Conservation (phyloP, 179 eudicot species). For the Kewa caespitosa region DNA sequence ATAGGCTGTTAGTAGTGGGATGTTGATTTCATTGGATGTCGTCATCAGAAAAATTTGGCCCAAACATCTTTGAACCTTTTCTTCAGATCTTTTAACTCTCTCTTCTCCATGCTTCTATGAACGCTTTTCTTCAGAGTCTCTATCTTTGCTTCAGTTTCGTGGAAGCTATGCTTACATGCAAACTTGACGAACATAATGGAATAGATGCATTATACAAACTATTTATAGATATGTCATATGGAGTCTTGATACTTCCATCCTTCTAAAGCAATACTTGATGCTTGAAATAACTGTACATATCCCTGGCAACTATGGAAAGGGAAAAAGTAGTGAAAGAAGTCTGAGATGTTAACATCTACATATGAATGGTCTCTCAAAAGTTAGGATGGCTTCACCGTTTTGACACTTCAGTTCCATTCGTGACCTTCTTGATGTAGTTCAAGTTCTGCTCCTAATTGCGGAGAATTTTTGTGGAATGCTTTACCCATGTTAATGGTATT, state of each 20-base stretch:
- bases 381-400: neutral
- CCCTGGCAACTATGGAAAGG: too few relatives aligned
- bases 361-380: neutral
- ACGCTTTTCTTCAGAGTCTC: too few relatives aligned
- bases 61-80: neutral
- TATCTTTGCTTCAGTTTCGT: too few relatives aligned
- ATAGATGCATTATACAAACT: too few relatives aligned
- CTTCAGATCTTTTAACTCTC: neutral
- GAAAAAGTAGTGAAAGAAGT: neutral
- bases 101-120: neutral
- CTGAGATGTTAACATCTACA: too few relatives aligned
- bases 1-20: neutral
- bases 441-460: neutral
- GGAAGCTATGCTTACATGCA: too few relatives aligned
- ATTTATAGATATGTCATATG: too few relatives aligned
- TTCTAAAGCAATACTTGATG: too few relatives aligned
- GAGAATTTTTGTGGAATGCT: neutral
- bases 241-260: too few relatives aligned
- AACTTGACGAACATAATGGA: too few relatives aligned
- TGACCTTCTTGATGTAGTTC: neutral
- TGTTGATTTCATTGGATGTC: neutral
- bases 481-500: neutral
- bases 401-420: neutral
- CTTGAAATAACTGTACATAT: too few relatives aligned
- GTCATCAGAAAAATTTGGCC: neutral